Evolutionary conservation across 73 alveolate genomes (phyloP), one percentile per base, ranked within the genome.

Genomic region (Paramecium pentaurelia): DNA sequence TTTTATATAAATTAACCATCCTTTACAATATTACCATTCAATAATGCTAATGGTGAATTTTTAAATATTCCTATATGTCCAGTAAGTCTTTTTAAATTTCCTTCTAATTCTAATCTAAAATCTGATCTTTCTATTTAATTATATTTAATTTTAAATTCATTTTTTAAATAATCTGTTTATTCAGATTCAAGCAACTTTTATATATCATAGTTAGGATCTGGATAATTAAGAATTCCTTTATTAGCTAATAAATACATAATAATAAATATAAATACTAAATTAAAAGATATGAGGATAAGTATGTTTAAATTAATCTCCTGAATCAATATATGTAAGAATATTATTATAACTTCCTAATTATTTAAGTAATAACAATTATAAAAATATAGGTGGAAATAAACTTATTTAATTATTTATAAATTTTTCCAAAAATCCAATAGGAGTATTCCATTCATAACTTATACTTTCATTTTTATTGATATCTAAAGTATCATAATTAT

Each of bases 391-490:
- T 36, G 87, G 87, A 37, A 73, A 73, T 36, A 73, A 40, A 5
- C 20, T 73, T 14, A 73, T 73, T 28, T 73, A 37, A 38, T 73
- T 73, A 16, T 37, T 12, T 1, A 73, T 73, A 38, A 32, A 73
- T 25, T 73, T 40, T 30, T 73, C 60, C 4, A 73, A 37, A 44
- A 73, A 73, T 36, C 60, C 60, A 14, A 20, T 2, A 4, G 87
- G 87, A 73, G 87, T 73, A 73, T 73, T 73, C 87, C 87, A 73
- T 37, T 73, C 64, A 34, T 73, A 73, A 9, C 59, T 22, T 36
- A 20, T 37, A 22, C 60, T 37, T 37, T 73, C 87, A 73, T 20
- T 25, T 5, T 36, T 73, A 73, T 73, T 73, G 16, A 73, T 37
- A 16, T 73, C 14, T 73, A 73, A 37, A 12, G 1, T 20, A 4